Conservation (phyloP, 75 land plant genomes). For the Sequoiadendron giganteum region DNA sequence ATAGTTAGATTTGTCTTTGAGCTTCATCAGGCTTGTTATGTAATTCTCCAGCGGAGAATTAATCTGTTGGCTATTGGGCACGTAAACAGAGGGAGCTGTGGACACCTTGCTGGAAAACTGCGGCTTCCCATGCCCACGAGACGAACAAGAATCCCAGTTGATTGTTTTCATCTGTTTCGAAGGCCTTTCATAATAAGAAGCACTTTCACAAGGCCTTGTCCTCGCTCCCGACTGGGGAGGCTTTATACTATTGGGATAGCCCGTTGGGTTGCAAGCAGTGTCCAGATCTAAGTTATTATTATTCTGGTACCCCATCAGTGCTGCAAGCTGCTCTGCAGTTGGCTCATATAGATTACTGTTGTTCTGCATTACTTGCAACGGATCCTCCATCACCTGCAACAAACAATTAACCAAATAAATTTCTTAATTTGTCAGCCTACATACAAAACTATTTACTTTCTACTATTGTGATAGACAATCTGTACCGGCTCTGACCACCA, state of each 20-base stretch:
- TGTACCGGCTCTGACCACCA: slow-evolving; percentile 5
- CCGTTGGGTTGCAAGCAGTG: neutral
- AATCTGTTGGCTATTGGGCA: neutral
- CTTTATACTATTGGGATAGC: neutral
- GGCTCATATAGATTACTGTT: neutral
- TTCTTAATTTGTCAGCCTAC: neutral
- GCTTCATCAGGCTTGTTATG: neutral
- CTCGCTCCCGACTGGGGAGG: neutral
- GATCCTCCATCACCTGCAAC: neutral
- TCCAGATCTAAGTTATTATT: neutral
- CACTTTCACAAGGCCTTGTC: neutral
- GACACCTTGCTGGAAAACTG: neutral
- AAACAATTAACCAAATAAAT: neutral
- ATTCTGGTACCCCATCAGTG: neutral
- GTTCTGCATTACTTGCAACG: neutral
- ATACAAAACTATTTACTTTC: neutral
- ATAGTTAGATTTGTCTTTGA: neutral
- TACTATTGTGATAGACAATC: neutral
- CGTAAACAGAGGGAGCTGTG: neutral
- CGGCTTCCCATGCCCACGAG: neutral
- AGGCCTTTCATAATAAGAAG: neutral
- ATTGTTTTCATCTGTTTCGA: neutral
- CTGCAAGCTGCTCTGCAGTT: neutral
- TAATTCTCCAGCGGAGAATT: neutral
- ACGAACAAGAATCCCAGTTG: neutral